phyloP scores from a whole-genome alignment of 805 yeast genomes.

The Cyberlindnera suaveolens region DNA sequence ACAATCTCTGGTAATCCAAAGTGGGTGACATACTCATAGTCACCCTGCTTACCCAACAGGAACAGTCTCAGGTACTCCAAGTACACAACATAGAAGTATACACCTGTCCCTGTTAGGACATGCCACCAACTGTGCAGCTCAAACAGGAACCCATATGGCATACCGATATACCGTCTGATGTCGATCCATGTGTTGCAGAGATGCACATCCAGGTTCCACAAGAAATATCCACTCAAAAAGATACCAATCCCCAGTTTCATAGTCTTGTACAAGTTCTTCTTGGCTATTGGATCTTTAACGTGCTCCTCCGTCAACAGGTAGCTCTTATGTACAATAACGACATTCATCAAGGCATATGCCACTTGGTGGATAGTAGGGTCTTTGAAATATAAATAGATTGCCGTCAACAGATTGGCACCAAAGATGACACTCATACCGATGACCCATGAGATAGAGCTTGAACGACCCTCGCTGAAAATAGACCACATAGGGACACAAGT shows the following conservation, averaged over 20 bases:
- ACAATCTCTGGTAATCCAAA: constrained; percentile 53
- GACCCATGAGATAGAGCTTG: constrained; percentile 29
- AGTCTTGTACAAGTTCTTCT: constrained; percentile 44
- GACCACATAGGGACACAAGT: constrained; percentile 94
- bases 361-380: constrained; percentile 88
- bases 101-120: constrained; percentile 77
- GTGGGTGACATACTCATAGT: constrained; percentile 53
- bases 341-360: constrained; percentile 74
- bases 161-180: constrained; percentile 60
- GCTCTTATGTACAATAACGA: constrained; percentile 62
- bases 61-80: constrained; percentile 69
- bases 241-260: constrained; percentile 53
- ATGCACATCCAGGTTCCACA: constrained; percentile 89
- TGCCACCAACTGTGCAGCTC: constrained; percentile 99
- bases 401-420: constrained; percentile 60
- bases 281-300: constrained; percentile 44
- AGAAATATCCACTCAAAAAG: constrained; percentile 67
- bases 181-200: constrained; percentile 56
- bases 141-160: constrained; percentile 78
- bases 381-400: constrained; percentile 62
- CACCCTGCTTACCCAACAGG: constrained; percentile 48
- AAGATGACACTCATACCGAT: constrained; percentile 42
- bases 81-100: constrained; percentile 77
- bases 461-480: constrained; percentile 55
- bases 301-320: constrained; percentile 41